phyloP scores from a whole-genome alignment of 2,329 filamentous ascomycete species.

The Polytolypa hystricis region DNA sequence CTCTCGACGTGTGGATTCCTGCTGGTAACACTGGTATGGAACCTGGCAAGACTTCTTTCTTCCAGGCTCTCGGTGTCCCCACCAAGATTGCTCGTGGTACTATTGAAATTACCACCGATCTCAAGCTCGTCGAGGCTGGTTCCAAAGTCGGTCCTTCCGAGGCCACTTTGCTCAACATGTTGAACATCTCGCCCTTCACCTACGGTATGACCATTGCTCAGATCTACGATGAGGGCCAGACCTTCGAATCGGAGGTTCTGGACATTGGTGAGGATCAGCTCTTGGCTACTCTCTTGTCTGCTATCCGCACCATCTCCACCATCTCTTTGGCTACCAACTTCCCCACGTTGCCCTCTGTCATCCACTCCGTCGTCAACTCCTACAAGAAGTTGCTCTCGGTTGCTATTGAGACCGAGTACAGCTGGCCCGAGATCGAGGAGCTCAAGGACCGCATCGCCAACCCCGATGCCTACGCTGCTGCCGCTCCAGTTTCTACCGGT shows the following conservation, averaged over 20 bases:
- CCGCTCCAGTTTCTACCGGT: slow-evolving; percentile 60
- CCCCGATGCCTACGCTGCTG: slow-evolving; percentile 86
- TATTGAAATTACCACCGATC: slow-evolving; percentile 97
- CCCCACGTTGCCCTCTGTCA: slow-evolving; percentile 90
- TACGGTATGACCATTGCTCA: slow-evolving; percentile 95
- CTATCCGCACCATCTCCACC: slow-evolving; percentile 76
- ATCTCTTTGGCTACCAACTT: slow-evolving; percentile 89
- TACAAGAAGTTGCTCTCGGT: slow-evolving; percentile 87
- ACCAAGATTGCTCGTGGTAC: slow-evolving; percentile 99
- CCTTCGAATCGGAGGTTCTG: slow-evolving; percentile 72
- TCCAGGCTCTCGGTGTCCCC: slow-evolving; percentile 99
- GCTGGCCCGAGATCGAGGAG: slow-evolving; percentile 91
- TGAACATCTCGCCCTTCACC: slow-evolving; percentile 99
- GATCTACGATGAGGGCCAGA: slow-evolving; percentile 97
- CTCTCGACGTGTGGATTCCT: slow-evolving; percentile 84
- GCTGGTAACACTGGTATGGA: slow-evolving; percentile 99
- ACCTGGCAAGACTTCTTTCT: slow-evolving; percentile 99
- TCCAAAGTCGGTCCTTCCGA: slow-evolving; percentile 97
- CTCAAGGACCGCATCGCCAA: slow-evolving; percentile 99
- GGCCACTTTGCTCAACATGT: slow-evolving; percentile 97
- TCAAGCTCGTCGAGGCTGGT: slow-evolving; percentile 92
- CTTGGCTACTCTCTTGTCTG: slow-evolving; percentile 66
- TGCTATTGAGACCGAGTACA: slow-evolving; percentile 80
- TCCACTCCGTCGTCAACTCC: slow-evolving; percentile 90
- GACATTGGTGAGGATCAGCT: slow-evolving; percentile 95